A percentile compares a stretch with the other conserved stretches of the same genome.
phyloP scores from a whole-genome alignment of 805 yeast genomes.

The Lachancea mirantina region DNA sequence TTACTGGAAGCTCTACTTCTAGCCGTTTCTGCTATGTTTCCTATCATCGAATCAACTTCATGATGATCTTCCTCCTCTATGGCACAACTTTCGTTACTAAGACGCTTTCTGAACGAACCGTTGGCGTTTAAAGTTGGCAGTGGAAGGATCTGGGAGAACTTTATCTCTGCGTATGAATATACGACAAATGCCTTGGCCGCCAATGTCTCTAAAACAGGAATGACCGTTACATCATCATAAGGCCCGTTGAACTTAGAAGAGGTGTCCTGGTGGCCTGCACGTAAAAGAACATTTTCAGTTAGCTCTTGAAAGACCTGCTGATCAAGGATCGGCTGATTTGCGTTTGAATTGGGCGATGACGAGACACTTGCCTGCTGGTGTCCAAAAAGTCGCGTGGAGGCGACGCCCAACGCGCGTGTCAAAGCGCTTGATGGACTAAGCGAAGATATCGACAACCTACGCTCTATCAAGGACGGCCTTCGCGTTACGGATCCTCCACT shows the following conservation, averaged over 20 bases:
- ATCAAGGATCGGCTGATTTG: conserved; percentile 16
- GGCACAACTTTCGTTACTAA: conserved; percentile 29
- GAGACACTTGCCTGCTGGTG: conserved; percentile 19
- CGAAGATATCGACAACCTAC: conserved; percentile 58
- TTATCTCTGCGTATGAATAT: conserved; percentile 82
- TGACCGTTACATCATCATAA: conserved; percentile 33
- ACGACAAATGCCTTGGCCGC: conserved; percentile 91
- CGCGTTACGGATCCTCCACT: conserved; percentile 45
- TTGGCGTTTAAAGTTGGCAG: conserved; percentile 34
- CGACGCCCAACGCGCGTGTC: conserved; percentile 78
- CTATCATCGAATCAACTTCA: not conserved
- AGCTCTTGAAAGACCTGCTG: conserved; percentile 26
- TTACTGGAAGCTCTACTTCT: conserved; percentile 5
- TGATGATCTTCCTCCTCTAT: conserved; percentile 32
- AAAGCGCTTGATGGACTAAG: conserved; percentile 80
- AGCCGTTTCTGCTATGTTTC: not conserved
- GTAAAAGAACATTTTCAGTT: conserved; percentile 27
- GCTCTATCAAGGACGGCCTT: conserved; percentile 55
- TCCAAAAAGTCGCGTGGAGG: conserved; percentile 83
- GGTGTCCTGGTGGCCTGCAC: conserved; percentile 18
- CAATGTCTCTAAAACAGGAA: conserved; percentile 53
- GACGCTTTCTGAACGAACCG: conserved; percentile 15
- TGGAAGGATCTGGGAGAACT: conserved; percentile 78
- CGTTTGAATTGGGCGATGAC: conserved; percentile 20
- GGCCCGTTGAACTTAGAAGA: conserved; percentile 14